phyloP scores from a whole-genome alignment of 441 rosid species.

The Populus hybrid region DNA sequence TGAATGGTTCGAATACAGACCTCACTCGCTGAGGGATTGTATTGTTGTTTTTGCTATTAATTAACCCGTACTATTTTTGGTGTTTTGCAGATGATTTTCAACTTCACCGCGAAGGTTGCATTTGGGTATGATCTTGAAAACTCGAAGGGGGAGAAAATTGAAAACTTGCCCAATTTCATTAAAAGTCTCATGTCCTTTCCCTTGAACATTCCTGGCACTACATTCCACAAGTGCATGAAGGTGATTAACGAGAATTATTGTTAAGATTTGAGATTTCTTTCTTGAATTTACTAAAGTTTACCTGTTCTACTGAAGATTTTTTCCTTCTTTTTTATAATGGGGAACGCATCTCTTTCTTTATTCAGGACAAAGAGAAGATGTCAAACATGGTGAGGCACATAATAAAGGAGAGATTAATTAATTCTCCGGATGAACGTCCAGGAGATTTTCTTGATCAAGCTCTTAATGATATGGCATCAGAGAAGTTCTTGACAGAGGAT shows the following conservation, averaged over 20 bases:
- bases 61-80: background rate
- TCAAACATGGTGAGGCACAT: slow-evolving; percentile 7
- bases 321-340: background rate
- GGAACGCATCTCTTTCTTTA: background rate
- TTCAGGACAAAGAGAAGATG: slow-evolving; percentile 18
- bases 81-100: slow-evolving; percentile 20
- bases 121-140: slow-evolving; percentile 9
- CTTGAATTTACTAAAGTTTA: background rate
- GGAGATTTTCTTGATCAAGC: slow-evolving; percentile 32
- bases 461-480: slow-evolving; percentile 14
- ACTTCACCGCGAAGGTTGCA: slow-evolving; percentile 7
- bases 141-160: slow-evolving; percentile 1
- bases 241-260: slow-evolving; percentile 2
- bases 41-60: background rate
- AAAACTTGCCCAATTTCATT: background rate
- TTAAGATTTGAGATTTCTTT: background rate
- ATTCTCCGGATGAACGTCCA: slow-evolving; percentile 7
- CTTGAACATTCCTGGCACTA: slow-evolving; percentile 34
- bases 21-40: background rate
- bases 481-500: slow-evolving; percentile 30
- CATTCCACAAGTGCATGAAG: slow-evolving; percentile 30
- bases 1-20: background rate
- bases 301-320: background rate
- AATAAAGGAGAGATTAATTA: background rate
- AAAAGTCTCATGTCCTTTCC: slow-evolving; percentile 29